Conservation (phyloP, 345 rosid genomes). For the Arabidopsis thaliana region DNA sequence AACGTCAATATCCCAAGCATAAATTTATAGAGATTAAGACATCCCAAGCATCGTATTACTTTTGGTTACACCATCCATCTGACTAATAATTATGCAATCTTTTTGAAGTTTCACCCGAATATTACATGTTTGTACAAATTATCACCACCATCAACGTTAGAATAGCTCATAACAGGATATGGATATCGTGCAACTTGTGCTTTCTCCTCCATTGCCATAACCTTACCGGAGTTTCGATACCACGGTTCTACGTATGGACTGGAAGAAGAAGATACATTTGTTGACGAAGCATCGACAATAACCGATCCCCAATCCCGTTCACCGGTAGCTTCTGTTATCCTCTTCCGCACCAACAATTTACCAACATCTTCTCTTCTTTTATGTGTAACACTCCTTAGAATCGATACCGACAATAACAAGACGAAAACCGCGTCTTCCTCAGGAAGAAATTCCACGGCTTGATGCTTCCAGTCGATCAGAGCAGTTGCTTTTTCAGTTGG, state of each 20-base stretch:
- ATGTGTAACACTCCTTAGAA: conserved; percentile 71
- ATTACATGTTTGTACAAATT: conserved; percentile 69
- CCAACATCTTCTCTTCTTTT: conserved; percentile 73
- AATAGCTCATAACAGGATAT: conserved; percentile 54
- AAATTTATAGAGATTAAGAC: no score
- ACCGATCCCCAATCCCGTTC: conserved; percentile 88
- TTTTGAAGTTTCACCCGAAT: conserved; percentile 45
- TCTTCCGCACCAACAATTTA: conserved; percentile 60
- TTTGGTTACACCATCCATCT: not conserved
- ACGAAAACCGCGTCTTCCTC: conserved; percentile 80
- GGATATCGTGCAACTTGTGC: conserved; percentile 53
- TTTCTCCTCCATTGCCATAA: conserved; percentile 48
- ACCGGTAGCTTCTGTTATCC: conserved; percentile 72
- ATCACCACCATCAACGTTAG: conserved; percentile 77
- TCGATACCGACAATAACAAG: conserved; percentile 66
- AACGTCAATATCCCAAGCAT: no score
- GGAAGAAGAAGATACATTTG: conserved; percentile 38
- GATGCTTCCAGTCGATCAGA: conserved; percentile 79
- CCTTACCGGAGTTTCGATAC: conserved; percentile 66
- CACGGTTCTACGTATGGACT: conserved; percentile 61
- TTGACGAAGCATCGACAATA: conserved; percentile 48
- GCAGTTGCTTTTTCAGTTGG: conserved; percentile 75
- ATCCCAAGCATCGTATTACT: no score
- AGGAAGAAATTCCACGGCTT: conserved; percentile 63
- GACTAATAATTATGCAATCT: not conserved